Percentiles rank a stretch among this genome's conserved stretches.
Evolutionary conservation across 1,284 basidiomycete species (phyloP).

Genomic region (Ceratobasidium papillatum): DNA sequence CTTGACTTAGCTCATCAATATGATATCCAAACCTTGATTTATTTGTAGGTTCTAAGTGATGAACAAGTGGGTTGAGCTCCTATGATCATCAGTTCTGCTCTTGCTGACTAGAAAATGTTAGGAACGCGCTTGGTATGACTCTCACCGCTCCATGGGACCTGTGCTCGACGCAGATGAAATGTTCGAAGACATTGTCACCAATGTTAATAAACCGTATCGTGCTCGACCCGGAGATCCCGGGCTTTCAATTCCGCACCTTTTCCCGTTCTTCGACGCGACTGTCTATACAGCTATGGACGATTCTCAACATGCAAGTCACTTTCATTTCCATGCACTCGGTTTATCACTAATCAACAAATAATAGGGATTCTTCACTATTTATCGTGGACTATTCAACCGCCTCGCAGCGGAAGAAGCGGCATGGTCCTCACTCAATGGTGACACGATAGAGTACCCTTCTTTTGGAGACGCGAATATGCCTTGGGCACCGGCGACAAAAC

Average conservation of each 20-base stretch:
- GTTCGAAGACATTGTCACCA: conserved; percentile 82
- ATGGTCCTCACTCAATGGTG: conserved; percentile 60
- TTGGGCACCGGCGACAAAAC: conserved; percentile 62
- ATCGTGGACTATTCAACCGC: conserved; percentile 86
- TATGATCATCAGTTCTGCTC: conserved; percentile 2
- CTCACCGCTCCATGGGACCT: conserved; percentile 86
- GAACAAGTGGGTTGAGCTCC: conserved; percentile 73
- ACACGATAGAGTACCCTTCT: conserved; percentile 68
- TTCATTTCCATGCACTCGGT: neutral
- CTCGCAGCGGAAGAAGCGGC: conserved; percentile 82
- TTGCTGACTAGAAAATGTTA: conserved; percentile 54
- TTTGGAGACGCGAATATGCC: conserved; percentile 86
- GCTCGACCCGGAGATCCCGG: conserved; percentile 62
- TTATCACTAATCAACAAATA: conserved; percentile 13
- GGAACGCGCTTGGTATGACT: conserved; percentile 99
- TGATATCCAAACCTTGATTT: conserved; percentile 30
- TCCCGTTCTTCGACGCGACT: conserved; percentile 84
- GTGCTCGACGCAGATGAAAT: conserved; percentile 84
- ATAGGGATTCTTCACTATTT: conserved; percentile 92
- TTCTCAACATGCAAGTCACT: conserved; percentile 65
- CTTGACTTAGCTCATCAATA: neutral
- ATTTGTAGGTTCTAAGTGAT: conserved; percentile 79
- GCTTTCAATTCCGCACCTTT: conserved; percentile 80
- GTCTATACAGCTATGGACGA: conserved; percentile 80
- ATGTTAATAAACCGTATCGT: conserved; percentile 47